Evolutionary conservation across 2,329 filamentous ascomycete species (phyloP), one percentile per base, ranked within the genome.

Genomic region (Xylariaceae sp.): DNA sequence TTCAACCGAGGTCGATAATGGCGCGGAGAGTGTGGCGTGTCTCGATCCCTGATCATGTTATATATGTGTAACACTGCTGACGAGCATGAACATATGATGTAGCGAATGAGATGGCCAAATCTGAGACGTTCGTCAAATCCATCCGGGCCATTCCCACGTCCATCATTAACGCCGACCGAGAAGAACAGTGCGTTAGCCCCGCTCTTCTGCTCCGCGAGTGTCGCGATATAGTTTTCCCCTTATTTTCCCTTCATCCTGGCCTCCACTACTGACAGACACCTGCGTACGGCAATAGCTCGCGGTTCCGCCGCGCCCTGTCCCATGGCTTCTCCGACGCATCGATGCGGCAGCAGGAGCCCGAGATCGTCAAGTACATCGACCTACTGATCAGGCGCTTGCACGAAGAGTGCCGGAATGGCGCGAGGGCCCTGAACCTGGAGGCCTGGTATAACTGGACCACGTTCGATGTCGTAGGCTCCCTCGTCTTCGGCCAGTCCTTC

Each of bases 401-500:
- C 28, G 57, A 67, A 26, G 48, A 55, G 35, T 53, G 52, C 18
- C 42, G 38, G 6, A 34, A 48, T 6, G 56, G 54, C 2, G 41
- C 40, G 5, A 43, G 44, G n/a, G 37, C 48, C 7, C 38, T 57
- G 13, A 57, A 59, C 26, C 53, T 68, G 28, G 57, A 55, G 31
- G 54, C 60, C 38, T 67, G 63, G 63, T 65, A 55, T 43, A 64
- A 65, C 34, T 59, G 48, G 46, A 54, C 54, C 1, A 57, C 55
- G 0, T 59, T 59, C 36, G 56, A 58, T 18, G 34, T 59, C 9
- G 46, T 58, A 1, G 54, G 56, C 9, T 42, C 48, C 33, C 52
- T 59, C 16, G 54, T 57, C 1, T 72, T 71, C 46, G 69, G 67
- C 0, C 61, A 70, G 41, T 62, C 64, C 0, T 70, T 68, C 48